phyloP scores from a whole-genome alignment of 2,329 filamentous ascomycete species.

The Aspergillus jensenii region DNA sequence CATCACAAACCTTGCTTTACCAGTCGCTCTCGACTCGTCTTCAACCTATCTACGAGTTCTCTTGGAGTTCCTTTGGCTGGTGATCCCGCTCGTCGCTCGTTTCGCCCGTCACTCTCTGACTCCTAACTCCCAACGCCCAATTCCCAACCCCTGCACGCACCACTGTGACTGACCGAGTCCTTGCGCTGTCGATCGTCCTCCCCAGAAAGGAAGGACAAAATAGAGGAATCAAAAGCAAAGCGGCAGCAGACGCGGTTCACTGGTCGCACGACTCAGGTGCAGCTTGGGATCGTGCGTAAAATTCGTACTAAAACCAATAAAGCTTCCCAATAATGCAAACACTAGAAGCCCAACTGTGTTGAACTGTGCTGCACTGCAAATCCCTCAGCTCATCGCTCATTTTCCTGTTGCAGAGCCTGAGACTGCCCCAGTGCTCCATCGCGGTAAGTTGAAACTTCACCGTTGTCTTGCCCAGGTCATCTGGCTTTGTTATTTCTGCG shows the following conservation, averaged over 20 bases:
- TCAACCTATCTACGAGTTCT: not conserved
- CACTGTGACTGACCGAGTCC: slow-evolving; percentile 14
- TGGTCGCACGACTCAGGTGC: slow-evolving; percentile 17
- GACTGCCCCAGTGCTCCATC: not conserved
- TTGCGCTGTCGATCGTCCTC: slow-evolving; percentile 26
- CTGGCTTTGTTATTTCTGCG: slow-evolving; percentile 3
- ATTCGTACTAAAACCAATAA: slow-evolving; percentile 8
- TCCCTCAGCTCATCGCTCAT: slow-evolving; percentile 1
- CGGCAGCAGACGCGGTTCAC: slow-evolving; percentile 3
- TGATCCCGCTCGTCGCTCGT: slow-evolving; percentile 9
- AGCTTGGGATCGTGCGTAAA: slow-evolving; percentile 17
- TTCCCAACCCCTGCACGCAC: not conserved
- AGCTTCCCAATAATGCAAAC: slow-evolving; percentile 12
- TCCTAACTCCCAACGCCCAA: not conserved
- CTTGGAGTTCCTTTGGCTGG: not conserved
- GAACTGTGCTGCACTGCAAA: slow-evolving; percentile 9
- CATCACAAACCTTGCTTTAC: not conserved
- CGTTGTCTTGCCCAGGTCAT: not conserved
- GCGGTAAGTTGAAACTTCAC: slow-evolving; percentile 5
- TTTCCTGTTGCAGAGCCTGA: slow-evolving; percentile 1
- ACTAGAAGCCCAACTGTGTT: slow-evolving; percentile 2
- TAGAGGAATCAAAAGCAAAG: slow-evolving; percentile 10
- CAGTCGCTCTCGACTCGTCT: not conserved
- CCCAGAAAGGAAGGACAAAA: slow-evolving; percentile 16
- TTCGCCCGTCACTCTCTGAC: not conserved